Percentiles rank a stretch among this genome's conserved stretches.
Evolutionary conservation across 306 rosid genomes (phyloP).

Genomic region (Casuarina glauca): DNA sequence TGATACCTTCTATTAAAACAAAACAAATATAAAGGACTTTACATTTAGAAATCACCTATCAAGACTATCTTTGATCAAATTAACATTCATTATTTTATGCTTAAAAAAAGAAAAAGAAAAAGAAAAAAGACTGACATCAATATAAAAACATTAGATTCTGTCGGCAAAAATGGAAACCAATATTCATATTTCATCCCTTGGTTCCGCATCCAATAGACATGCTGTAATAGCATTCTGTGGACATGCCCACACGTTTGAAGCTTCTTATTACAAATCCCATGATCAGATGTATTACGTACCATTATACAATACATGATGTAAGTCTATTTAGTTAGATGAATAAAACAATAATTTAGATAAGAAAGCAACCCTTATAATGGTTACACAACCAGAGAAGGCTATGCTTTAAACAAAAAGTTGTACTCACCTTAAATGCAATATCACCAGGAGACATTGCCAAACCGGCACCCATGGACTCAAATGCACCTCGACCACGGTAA

Average conservation of each 20-base stretch:
- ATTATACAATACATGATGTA: not conserved
- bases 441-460: slow-evolving; percentile 98
- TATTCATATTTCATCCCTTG: not conserved
- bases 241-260: not conserved
- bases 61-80: not conserved
- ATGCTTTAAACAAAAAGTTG: not conserved
- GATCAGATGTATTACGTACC: not conserved
- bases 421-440: slow-evolving; percentile 86
- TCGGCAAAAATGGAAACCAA: not conserved
- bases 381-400: not conserved
- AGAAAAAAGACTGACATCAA: not conserved
- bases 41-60: not conserved
- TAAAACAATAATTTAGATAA: not conserved
- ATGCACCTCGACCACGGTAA: slow-evolving; percentile 94
- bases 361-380: not conserved
- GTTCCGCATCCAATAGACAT: not conserved
- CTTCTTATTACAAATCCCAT: not conserved
- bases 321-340: not conserved
- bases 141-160: not conserved
- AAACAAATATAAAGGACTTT: not conserved
- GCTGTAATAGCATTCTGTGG: not conserved
- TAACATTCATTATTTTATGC: not conserved
- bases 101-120: not conserved
- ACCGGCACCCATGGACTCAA: slow-evolving; percentile 99
- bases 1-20: not conserved